Evolutionary conservation across 2,329 filamentous ascomycete genomes (phyloP).

Genomic region (Sclerotinia glacialis): DNA sequence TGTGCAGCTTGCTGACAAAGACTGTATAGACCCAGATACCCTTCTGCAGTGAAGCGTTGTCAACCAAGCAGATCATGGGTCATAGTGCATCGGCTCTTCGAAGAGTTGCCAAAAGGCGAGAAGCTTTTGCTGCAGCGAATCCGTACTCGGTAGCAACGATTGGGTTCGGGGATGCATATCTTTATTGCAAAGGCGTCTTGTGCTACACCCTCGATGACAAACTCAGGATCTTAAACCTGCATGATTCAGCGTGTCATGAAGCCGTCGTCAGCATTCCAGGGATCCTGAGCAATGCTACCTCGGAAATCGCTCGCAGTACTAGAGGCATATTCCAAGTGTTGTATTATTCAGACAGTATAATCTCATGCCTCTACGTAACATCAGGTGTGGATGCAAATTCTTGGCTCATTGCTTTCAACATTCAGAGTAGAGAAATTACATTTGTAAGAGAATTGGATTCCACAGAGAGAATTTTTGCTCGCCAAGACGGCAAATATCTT

Average conservation of each 20-base stretch:
- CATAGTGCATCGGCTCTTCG: slow-evolving; percentile 54
- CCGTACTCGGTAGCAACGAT: slow-evolving; percentile 62
- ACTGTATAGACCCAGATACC: slow-evolving; percentile 32
- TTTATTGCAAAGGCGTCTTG: slow-evolving; percentile 61
- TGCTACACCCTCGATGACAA: slow-evolving; percentile 57
- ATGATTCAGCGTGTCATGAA: slow-evolving; percentile 49
- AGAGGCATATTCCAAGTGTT: slow-evolving; percentile 53
- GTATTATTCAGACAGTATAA: slow-evolving; percentile 54
- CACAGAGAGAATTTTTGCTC: slow-evolving; percentile 61
- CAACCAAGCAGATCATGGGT: slow-evolving; percentile 24
- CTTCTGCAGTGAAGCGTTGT: slow-evolving; percentile 34
- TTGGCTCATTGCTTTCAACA: slow-evolving; percentile 55
- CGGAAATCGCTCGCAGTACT: slow-evolving; percentile 39
- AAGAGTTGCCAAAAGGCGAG: slow-evolving; percentile 58
- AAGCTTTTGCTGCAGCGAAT: slow-evolving; percentile 57
- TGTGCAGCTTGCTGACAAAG: slow-evolving; percentile 11
- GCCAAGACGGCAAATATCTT: slow-evolving; percentile 59
- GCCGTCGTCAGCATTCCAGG: slow-evolving; percentile 53
- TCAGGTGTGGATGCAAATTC: slow-evolving; percentile 41
- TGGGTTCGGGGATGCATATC: slow-evolving; percentile 58
- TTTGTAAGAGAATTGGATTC: slow-evolving; percentile 45
- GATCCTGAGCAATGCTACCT: slow-evolving; percentile 42
- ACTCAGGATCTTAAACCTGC: slow-evolving; percentile 60
- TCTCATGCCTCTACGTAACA: slow-evolving; percentile 56
- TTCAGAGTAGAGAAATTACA: slow-evolving; percentile 43